Base-by-base conservation (phyloP, 2,329 filamentous ascomycete genomes). In the Aspergillus fijiensis region DNA sequence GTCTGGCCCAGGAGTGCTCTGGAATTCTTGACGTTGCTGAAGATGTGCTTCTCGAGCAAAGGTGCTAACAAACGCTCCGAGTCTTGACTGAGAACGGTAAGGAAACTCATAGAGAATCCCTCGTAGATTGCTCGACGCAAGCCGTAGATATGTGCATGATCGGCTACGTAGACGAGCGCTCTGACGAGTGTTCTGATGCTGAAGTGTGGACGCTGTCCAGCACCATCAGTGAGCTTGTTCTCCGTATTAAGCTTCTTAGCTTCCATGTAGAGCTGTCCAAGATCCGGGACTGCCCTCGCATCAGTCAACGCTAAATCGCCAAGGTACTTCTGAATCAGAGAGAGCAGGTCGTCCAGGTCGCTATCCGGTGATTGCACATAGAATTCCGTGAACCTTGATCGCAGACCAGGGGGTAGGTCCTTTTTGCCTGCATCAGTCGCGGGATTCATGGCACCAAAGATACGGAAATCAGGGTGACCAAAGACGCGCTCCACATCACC, bases 381-480 rank as follows among this genome's bases (percentile, higher is more conserved):
- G 23, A 99, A 82, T 75, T 99, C 95, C 0, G 95, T 98, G 72
- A 99, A 99, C 52, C 93, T 86, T 9, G 93, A 96, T 58, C 94
- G 85, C 49, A 98, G 86, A 1, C 94, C 93, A 57, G 91, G 87
- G 0, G 94, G 92, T 16, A 99, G 80, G 74, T 99, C 95, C 58
- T 94, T 89, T 78, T 99, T 99, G 62, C 96, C 95, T 58, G 97
- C 88, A 79, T 99, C 95, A 3, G 95, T 99, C 5, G 95, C 95
- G 31, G 95, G 95, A 71, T 99, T 99, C 95, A 99, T 99, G 29
- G 96, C 95, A 55, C 91, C 96, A 72, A 99, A 99, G 14, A 99
- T 90, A 45, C 95, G 88, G 74, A 99, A 99, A 65, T 96, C 88
- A 0, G 92, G 89, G 74, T 99, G 94, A 0, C 93, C 95, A 62